Evolutionary conservation across 768 basidiomycete genomes (phyloP).

Genomic region (Coprinopsis sp.): DNA sequence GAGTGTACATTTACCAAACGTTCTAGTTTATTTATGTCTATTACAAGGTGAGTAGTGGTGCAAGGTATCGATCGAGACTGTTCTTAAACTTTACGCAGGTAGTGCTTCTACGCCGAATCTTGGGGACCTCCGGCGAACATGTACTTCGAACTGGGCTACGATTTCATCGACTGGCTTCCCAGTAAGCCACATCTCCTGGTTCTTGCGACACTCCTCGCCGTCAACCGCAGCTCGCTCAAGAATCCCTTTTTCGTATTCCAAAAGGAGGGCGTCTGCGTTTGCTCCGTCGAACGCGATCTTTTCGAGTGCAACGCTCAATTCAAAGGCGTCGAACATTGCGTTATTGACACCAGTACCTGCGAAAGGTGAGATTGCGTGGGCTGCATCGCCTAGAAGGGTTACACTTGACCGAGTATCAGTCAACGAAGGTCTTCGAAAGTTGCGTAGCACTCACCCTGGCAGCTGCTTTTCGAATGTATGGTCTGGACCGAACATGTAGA

Average conservation of each 20-base stretch:
- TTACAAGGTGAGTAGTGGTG: too few relatives aligned
- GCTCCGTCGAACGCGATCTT: not conserved
- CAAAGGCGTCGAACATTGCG: slow-evolving; percentile 19
- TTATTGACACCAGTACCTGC: slow-evolving; percentile 21
- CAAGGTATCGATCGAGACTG: too few relatives aligned
- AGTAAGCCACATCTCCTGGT: not conserved
- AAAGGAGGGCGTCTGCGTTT: not conserved
- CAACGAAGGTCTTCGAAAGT: not conserved
- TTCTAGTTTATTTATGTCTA: too few relatives aligned
- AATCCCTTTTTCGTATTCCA: slow-evolving; percentile 6
- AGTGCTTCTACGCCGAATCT: too few relatives aligned
- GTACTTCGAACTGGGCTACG: not conserved
- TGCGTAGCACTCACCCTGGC: not conserved
- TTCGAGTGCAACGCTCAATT: slow-evolving; percentile 11
- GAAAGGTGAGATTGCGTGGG: slow-evolving; percentile 23
- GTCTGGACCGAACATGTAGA: slow-evolving; percentile 11
- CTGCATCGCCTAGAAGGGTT: slow-evolving; percentile 22
- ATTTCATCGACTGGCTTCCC: slow-evolving; percentile 1
- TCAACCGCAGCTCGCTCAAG: not conserved
- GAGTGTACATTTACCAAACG: too few relatives aligned
- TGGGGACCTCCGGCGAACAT: too few relatives aligned
- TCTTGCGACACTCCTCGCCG: not conserved
- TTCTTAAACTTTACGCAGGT: too few relatives aligned
- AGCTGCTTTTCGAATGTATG: not conserved
- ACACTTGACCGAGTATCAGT: slow-evolving; percentile 3